A percentile compares a stretch with the other conserved stretches of the same genome.
Evolutionary conservation across 345 rosid species (phyloP).

Genomic region (Pistacia atlantica): DNA sequence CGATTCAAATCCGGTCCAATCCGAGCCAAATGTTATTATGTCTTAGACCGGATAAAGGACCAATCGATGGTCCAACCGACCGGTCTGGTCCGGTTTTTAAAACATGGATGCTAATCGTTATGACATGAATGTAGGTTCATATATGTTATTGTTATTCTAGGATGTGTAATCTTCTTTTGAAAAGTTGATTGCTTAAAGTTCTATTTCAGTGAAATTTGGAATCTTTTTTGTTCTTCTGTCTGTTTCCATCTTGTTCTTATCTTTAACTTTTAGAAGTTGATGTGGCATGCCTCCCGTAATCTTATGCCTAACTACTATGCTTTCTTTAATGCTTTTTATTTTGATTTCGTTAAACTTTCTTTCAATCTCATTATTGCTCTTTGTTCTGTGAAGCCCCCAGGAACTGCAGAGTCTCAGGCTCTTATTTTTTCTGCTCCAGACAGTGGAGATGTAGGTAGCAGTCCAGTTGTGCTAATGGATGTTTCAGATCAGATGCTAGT

Average conservation of each 20-base stretch:
- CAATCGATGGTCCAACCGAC: no score
- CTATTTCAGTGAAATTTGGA: constrained; percentile 6
- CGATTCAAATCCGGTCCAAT: no score
- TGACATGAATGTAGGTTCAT: neutral
- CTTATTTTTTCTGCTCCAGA: constrained; percentile 80
- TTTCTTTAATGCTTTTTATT: constrained; percentile 17
- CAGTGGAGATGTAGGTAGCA: constrained; percentile 75
- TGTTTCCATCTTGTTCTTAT: constrained; percentile 9
- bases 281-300: constrained; percentile 4
- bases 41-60: no score
- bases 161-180: neutral
- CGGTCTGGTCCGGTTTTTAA: no score
- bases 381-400: constrained; percentile 85
- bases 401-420: constrained; percentile 96
- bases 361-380: constrained; percentile 26
- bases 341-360: constrained; percentile 22
- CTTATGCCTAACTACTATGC: neutral
- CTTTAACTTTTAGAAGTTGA: constrained; percentile 1
- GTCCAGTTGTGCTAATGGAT: constrained; percentile 81
- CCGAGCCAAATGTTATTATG: no score
- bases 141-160: neutral
- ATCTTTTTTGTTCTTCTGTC: neutral
- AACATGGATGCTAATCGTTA: neutral
- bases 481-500: constrained; percentile 76
- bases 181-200: neutral